Base-by-base conservation (phyloP, 2,329 filamentous ascomycete species). In the Fusarium sacchari region DNA sequence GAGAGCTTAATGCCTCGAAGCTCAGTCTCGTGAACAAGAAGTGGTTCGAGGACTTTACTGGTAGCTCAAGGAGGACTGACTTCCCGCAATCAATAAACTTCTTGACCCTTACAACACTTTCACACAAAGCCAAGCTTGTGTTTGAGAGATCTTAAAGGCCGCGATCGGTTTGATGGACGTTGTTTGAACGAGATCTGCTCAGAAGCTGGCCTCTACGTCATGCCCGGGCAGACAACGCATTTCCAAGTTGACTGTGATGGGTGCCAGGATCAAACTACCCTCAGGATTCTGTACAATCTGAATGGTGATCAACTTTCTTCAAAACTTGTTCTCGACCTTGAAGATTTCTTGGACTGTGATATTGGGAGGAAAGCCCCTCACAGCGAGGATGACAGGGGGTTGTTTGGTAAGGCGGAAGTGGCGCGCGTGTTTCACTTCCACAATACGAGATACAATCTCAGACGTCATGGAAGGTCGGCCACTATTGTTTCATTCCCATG, bases 1-100 rank as follows among this genome's bases (percentile, higher is more conserved):
- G 64, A 67, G 71, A 66, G 20, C 65, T 73, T 5, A 58, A 73
- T 36, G 44, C 42, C 14, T 47, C 58, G 22, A 69, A 56, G 15
- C 64, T 72, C 44, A 37, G 34, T 20, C 53, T 71, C 14, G 30
- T 15, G 24, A 69, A 67, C 42, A 53, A 69, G 7, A 17, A 44
- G 11, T 74, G 59, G 61, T 8, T 22, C 5, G 4, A 52, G 20
- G n/a, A 9, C 0, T 74, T 69, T 12, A n/a, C n/a, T n/a, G n/a
- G n/a, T n/a, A 43, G 62, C 26, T 32, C 49, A 14, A 20, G 22
- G 20, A 37, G 39, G 18, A 28, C 26, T 17, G 32, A 30, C 24
- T 15, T 14, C n/a, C 32, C 32, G 9, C 32, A 32, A 5, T 32
- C 32, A 13, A 2, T 32, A 32, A 32, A 32, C 32, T 32, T 32